Evolutionary conservation across 768 basidiomycete species (phyloP), one percentile per base, ranked within the genome.

Genomic region (Agaricus bisporus): DNA sequence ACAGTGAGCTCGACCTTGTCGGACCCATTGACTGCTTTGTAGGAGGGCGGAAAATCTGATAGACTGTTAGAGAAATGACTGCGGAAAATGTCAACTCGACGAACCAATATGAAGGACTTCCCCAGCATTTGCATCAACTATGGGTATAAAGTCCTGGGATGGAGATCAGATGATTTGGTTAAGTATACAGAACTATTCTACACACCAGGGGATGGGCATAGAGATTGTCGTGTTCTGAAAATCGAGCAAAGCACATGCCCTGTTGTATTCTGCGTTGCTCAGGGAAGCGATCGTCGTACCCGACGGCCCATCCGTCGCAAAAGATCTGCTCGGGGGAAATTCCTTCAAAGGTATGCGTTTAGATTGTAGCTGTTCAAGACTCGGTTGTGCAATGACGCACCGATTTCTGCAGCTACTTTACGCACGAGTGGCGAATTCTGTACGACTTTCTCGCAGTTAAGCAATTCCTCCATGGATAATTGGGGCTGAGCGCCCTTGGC

Each of bases 301-400:
- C 94, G 57, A 98, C 85, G 0, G 88, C 81, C 94, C 94, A 98
- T 2, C 92, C 91, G 56, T 94, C 92, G 44, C 86, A 86, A 54
- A 67, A 74, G 9, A 92, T 80, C 64, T 91, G 82, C 28, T 91
- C 75, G 2, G 84, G 81, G 5, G 73, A 64, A 46, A 91, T 67
- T n/a, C 88, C 88, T 89, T 64, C 1, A 59, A 28, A 15, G n/a
- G 15, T 26, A 12, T 5, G 15, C 32, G 32, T 32, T 32, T 32
- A 32, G 11, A 4, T n/a, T 12, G 10, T 4, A 15, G 44, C 14
- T 11, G 9, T n/a, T 7, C 7, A 26, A 46, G 6, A 32, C 11
- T 32, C 32, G 11, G 11, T 11, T 11, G 32, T 11, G 11, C 32
- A 32, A 22, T 46, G 22, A 26, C 28, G 28, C 76, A 75, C 92